Base-by-base conservation (phyloP, 1,139 yeast species). In the Magnusiomyces clavatus region DNA sequence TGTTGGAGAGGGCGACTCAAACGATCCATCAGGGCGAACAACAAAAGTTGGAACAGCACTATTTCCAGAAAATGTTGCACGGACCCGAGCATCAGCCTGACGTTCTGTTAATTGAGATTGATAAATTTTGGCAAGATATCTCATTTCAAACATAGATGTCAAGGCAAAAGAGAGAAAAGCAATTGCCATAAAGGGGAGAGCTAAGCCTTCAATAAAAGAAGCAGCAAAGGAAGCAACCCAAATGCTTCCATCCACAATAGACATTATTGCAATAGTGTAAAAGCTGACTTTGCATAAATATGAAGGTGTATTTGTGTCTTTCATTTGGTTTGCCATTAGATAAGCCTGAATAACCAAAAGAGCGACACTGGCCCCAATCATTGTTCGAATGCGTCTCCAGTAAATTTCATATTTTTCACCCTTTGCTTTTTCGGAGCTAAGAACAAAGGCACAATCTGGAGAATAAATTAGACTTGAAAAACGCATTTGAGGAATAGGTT, bases 401-500 rank as follows among this genome's bases (percentile, higher is more conserved):
- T 72, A 74, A 3, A 80, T 73, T 59, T 81, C 87, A 51, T 71
- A 67, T 55, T 80, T 77, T 17, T 77, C 70, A 0, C 96, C 96
- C n/a, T 58, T 59, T n/a, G 78, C 70, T 3, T 64, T 61, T 29
- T 70, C 70, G 13, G 78, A 60, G 2, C 71, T 65, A 11, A 86
- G 57, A 0, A 77, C 66, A 2, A 83, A 64, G 0, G 90, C 95
- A 70, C 97, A 90, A 64, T 90, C 96, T 0, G 97, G 97, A 0
- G 96, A 87, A 62, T 86, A 89, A 17, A 87, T 56, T 24, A 86
- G 58, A 5, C 84, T 86, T 6, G 76, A 66, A 12, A 88, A 62
- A 38, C 69, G 70, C 16, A 90, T 60, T 1, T 68, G 64, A 0
- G 96, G 97, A 1, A 83, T 64, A 0, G 64, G 55, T 6, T 78